A percentile compares a stretch with the other conserved stretches of the same genome.
Conservation (phyloP, 2,329 filamentous ascomycete genomes). For the Pseudogymnoascus sp. region DNA sequence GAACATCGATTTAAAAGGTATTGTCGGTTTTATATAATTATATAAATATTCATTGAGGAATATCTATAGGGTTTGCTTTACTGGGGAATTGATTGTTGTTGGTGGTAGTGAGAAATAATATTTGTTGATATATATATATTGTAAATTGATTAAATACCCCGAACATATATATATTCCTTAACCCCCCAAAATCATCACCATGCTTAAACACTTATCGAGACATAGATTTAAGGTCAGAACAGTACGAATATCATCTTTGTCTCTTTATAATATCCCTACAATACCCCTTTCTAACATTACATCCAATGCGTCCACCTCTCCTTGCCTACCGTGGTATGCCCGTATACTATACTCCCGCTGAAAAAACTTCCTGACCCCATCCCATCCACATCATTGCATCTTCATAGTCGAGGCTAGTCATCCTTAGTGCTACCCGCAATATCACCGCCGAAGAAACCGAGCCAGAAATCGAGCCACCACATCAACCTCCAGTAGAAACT, state of each 20-base stretch:
- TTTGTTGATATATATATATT: slow-evolving; percentile 31
- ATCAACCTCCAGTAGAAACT: slow-evolving; percentile 61
- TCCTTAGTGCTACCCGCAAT: slow-evolving; percentile 51
- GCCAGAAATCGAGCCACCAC: slow-evolving; percentile 52
- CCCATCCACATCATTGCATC: not conserved
- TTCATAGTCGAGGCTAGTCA: slow-evolving; percentile 32
- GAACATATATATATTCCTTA: not conserved
- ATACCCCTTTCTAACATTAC: not conserved
- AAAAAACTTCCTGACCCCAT: slow-evolving; percentile 1
- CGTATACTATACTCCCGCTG: slow-evolving; percentile 2
- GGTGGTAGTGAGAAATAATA: not conserved
- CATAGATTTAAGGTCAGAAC: not conserved
- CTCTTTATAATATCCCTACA: not conserved
- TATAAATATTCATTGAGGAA: not conserved
- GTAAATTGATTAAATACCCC: not conserved
- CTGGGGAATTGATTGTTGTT: not conserved
- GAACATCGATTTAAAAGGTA: not conserved
- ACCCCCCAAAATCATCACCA: not conserved
- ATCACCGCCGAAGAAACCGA: slow-evolving; percentile 51
- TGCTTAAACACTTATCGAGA: not conserved
- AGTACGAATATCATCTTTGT: not conserved
- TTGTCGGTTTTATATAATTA: not conserved
- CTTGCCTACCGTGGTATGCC: not conserved
- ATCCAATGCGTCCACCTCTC: not conserved
- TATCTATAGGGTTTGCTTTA: not conserved